phyloP scores from a whole-genome alignment of 495 filamentous ascomycete species.

The Penicillium nucicola region DNA sequence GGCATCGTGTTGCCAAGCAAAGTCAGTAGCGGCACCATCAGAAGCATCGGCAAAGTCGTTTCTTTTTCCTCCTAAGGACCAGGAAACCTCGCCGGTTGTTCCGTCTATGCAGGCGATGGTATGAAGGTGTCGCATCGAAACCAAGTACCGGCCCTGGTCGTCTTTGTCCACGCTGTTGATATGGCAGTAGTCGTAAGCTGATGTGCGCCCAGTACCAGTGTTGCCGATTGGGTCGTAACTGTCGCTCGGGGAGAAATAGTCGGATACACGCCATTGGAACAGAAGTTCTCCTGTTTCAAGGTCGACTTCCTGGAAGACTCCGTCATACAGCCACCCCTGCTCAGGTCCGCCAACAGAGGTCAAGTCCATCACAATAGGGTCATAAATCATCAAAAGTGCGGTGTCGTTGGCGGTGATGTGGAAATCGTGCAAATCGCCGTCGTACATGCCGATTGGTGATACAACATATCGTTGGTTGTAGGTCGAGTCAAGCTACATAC shows the following conservation, averaged over 20 bases:
- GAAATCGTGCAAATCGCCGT: constrained; percentile 45
- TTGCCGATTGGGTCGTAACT: constrained; percentile 19
- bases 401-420: constrained; percentile 45
- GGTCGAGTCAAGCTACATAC: constrained; percentile 41
- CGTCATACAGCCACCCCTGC: constrained; percentile 42
- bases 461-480: constrained; percentile 41
- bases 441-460: constrained; percentile 27
- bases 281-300: constrained; percentile 38
- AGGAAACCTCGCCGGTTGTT: constrained; percentile 50
- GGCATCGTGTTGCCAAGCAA: constrained; percentile 54
- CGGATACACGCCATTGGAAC: constrained; percentile 39
- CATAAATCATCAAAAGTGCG: constrained; percentile 50
- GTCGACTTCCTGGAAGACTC: constrained; percentile 45
- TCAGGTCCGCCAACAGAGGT: constrained; percentile 40
- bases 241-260: constrained; percentile 23
- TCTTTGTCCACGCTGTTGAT: constrained; percentile 59
- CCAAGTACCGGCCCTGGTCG: constrained; percentile 48
- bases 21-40: constrained; percentile 38
- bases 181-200: constrained; percentile 51
- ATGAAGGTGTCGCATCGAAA: constrained; percentile 52
- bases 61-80: constrained; percentile 50
- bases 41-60: constrained; percentile 46
- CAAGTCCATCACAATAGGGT: constrained; percentile 43
- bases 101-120: constrained; percentile 44
- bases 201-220: constrained; percentile 16